Percentiles rank a stretch among this genome's conserved stretches.
These are phyloP conservation scores for Auriscalpium microsporum DNA, from an alignment of 768 basidiomycete species.

Conservation along the genomic window DNA sequence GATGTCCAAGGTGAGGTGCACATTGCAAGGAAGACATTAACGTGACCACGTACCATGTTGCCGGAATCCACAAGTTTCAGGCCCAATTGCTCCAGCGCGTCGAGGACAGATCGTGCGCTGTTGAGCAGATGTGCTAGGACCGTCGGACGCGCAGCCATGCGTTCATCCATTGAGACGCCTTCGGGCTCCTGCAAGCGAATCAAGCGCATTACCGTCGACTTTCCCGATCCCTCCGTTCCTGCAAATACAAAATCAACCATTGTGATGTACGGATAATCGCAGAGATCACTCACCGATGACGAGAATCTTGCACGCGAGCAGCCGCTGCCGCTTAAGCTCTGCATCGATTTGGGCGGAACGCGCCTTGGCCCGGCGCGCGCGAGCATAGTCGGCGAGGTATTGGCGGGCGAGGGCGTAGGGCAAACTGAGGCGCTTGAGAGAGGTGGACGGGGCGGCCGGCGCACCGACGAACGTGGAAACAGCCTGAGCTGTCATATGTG, in stretches of 20 bases:
- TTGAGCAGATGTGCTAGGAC: slow-evolving; percentile 1
- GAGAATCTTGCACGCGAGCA: not conserved
- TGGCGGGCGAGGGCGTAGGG: too few species aligned
- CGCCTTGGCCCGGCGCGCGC: not conserved
- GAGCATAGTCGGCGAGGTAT: too few species aligned
- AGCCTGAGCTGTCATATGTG: too few species aligned
- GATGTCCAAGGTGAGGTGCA: not conserved
- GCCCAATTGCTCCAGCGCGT: not conserved
- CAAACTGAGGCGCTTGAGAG: too few species aligned
- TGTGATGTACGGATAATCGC: not conserved
- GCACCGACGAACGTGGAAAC: too few species aligned
- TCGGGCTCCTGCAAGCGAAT: not conserved
- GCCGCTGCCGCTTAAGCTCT: not conserved
- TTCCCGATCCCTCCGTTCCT: slow-evolving; percentile 1
- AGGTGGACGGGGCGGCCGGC: too few species aligned
- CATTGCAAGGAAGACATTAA: not conserved
- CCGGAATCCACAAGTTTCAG: not conserved
- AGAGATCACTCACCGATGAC: not conserved
- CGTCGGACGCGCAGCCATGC: not conserved
- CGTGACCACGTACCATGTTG: not conserved
- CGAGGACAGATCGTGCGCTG: not conserved
- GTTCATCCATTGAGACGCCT: not conserved
- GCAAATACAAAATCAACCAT: not conserved
- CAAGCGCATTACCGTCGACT: not conserved
- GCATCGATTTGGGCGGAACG: not conserved